Evolutionary conservation across 495 filamentous ascomycete species (phyloP).

Genomic region (Penicillium angulare): DNA sequence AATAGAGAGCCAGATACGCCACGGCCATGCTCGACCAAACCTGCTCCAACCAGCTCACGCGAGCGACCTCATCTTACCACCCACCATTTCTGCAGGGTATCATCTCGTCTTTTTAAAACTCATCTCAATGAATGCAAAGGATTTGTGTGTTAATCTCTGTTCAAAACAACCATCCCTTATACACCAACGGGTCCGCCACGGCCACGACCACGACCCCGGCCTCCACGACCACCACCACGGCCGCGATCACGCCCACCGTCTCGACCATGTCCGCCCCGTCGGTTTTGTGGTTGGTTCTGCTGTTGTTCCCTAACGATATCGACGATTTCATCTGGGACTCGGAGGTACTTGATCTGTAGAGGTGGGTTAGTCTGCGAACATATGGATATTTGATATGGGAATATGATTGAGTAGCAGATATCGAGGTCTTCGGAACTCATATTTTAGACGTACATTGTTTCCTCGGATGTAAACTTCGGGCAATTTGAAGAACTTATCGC

Average conservation of each 20-base stretch:
- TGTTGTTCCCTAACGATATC: conserved; percentile 92
- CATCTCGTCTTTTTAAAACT: conserved; percentile 36
- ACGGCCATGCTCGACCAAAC: conserved; percentile 44
- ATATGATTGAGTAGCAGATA: background rate
- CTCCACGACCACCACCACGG: conserved; percentile 19
- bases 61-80: conserved; percentile 29
- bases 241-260: conserved; percentile 22
- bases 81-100: conserved; percentile 41
- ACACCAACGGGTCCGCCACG: conserved; percentile 15
- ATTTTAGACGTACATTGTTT: conserved; percentile 75
- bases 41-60: conserved; percentile 29
- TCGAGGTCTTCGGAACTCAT: background rate
- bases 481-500: conserved; percentile 86
- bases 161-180: conserved; percentile 4
- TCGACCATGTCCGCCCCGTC: conserved; percentile 36
- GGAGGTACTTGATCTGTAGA: conserved; percentile 92
- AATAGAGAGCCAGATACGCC: conserved; percentile 48
- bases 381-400: background rate
- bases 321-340: conserved; percentile 92
- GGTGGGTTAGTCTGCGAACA: conserved; percentile 4
- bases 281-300: conserved; percentile 59
- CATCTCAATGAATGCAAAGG: conserved; percentile 23
- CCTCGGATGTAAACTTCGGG: conserved; percentile 95
- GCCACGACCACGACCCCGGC: conserved; percentile 10
- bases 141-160: background rate